Conservation (phyloP, 1,139 yeast genomes). For the Saccharomyces pastorianus region DNA sequence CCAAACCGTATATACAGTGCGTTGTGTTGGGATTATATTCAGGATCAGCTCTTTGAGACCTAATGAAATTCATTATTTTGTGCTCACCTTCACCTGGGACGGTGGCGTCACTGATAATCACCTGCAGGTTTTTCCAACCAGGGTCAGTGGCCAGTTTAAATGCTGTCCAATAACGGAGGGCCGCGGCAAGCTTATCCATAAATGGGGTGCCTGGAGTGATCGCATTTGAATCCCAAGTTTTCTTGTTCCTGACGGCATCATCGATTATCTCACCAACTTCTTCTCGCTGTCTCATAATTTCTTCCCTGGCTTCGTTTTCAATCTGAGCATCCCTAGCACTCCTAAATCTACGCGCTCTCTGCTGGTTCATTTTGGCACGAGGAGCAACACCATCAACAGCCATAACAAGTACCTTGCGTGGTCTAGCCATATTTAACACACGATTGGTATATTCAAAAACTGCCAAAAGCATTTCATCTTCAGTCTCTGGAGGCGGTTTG, state of each 20-base stretch:
- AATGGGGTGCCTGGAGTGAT: conserved; percentile 98
- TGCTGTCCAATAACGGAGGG: conserved; percentile 83
- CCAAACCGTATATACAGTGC: conserved; percentile 93
- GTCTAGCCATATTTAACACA: conserved; percentile 87
- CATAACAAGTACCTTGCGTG: conserved; percentile 82
- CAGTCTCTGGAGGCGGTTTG: conserved; percentile 87
- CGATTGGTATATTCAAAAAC: conserved; percentile 84
- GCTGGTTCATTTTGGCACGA: conserved; percentile 97
- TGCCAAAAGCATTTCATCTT: conserved; percentile 89
- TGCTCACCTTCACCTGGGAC: conserved; percentile 99
- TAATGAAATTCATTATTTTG: conserved; percentile 88
- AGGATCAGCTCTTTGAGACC: conserved; percentile 77
- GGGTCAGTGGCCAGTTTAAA: conserved; percentile 80
- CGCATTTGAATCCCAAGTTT: conserved; percentile 84
- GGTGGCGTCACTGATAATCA: conserved; percentile 87
- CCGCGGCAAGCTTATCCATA: conserved; percentile 81
- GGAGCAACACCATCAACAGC: conserved; percentile 99
- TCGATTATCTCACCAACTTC: conserved; percentile 59
- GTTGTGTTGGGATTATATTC: conserved; percentile 82
- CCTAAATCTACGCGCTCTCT: conserved; percentile 87
- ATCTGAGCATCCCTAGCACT: conserved; percentile 88
- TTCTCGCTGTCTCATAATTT: conserved; percentile 42
- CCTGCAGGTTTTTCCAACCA: conserved; percentile 80
- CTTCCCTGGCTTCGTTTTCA: conserved; percentile 53
- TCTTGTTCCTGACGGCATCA: conserved; percentile 43